Base-by-base conservation (phyloP, 805 yeast genomes). In the Maudiozyma barnettii region DNA sequence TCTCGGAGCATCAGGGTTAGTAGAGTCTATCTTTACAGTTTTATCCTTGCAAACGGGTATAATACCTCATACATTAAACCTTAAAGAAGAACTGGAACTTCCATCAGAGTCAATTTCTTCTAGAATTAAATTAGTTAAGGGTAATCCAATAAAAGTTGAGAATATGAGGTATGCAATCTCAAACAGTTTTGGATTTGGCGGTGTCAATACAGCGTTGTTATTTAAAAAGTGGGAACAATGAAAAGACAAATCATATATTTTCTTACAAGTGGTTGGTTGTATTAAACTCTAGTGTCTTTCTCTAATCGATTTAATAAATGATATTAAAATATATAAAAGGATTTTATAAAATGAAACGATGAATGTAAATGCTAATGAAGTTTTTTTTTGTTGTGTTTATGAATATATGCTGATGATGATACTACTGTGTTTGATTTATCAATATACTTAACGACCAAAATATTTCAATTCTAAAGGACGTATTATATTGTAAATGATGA, bases 141-240 rank as follows among this genome's bases (percentile, higher is more conserved):
- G 76, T 31, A 52, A 57, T 12, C 71, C 84, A 9, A 57, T 65
- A n/a, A 58, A 68, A 40, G 44, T 54, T 13, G 69, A 63, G 21
- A 56, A 63, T 2, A 60, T 84, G 4, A 57, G 74, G 3, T 73
- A 76, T 52, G 97, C 91, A 0, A 51, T 93, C 55, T 78, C 88
- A 43, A 93, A 93, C 59, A 87, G 96, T 56, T 91, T 95, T 67
- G 99, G 99, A 0, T 93, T 93, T 68, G 99, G 99, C 7, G 99
- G 99, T 8, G 87, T 95, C 5, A 93, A 93, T 64, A 82, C 95
- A 6, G 75, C 95, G 2, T 58, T 93, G 2, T 72, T 81, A 40
- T 76, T 82, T 52, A 68, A 70, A 30, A 71, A 66, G 50, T 65
- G 50, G 48, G 35, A 26, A 18, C 7, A 40, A 13, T 21, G 14